Percentiles rank a stretch among this genome's conserved stretches.
phyloP scores from a whole-genome alignment of 495 filamentous ascomycete genomes.

The Bombardia bombarda region DNA sequence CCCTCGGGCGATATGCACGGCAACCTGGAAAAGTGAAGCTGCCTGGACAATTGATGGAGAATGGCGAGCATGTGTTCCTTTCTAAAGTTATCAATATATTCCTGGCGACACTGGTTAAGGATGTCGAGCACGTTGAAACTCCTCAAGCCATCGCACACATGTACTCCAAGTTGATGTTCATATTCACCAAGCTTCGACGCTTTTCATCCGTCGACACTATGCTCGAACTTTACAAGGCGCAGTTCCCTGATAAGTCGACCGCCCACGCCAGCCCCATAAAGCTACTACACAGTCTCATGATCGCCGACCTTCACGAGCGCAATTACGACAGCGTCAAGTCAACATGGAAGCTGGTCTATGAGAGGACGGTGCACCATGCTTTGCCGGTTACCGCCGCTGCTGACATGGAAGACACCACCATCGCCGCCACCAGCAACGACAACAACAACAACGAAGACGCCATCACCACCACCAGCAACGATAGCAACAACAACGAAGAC shows the following conservation, averaged over 20 bases:
- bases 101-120: too few species aligned
- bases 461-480: too few species aligned
- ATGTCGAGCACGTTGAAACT: not conserved
- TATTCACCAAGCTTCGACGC: conserved; percentile 55
- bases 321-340: conserved; percentile 52
- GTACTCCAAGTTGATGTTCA: conserved; percentile 45
- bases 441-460: too few species aligned
- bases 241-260: conserved; percentile 20
- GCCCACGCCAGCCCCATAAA: conserved; percentile 26
- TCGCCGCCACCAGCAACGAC: too few species aligned
- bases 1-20: too few species aligned
- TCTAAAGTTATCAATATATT: too few species aligned
- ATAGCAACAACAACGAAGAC: too few species aligned
- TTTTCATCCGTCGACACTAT: too few species aligned
- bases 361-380: conserved; percentile 30
- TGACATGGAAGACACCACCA: too few species aligned
- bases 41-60: too few species aligned
- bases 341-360: conserved; percentile 56
- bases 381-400: not conserved
- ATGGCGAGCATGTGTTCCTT: too few species aligned
- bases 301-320: conserved; percentile 43
- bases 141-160: not conserved
- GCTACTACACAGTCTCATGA: conserved; percentile 60
- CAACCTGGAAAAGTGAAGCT: too few species aligned
- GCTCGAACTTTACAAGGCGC: conserved; percentile 42